Evolutionary conservation across 805 yeast genomes (phyloP), one percentile per base, ranked within the genome.

Genomic region (Candida tallmaniae): DNA sequence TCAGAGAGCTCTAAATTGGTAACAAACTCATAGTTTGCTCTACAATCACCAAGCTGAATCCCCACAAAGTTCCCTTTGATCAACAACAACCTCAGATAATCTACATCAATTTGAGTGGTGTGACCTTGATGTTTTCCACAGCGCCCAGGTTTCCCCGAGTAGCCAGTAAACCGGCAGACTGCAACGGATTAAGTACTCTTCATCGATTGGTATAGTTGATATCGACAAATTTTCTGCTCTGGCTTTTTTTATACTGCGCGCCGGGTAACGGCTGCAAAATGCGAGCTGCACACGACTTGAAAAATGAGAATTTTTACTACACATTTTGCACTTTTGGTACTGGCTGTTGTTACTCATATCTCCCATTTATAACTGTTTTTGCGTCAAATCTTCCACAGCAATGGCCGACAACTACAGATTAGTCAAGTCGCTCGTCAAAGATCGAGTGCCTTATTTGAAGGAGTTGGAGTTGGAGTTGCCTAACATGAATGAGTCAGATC

Each of bases 151-250:
- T n/a, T 23, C 29, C 18, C 13, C 18, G 9, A 18, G 15, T 18
- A n/a, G 5, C n/a, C 16, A 13, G 25, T 16, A 21, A 17, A 8
- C 13, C 23, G 20, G 31, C 32, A 17, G 43, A 51, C 66, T 61
- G 59, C 47, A 58, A 56, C 62, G 66, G 72, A 56, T 54, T 58
- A 51, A 60, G 63, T 61, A 59, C 47, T 69, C 76, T 56, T 73
- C 76, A 69, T 68, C 60, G 76, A 68, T 76, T 72, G 76, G 67
- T 60, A 68, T 72, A 73, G 78, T 71, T 73, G 78, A 68, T 69
- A 48, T 50, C 12, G 13, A 14, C 15, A 14, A 25, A n/a, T n/a
- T n/a, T n/a, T n/a, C n/a, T n/a, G n/a, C n/a, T n/a, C n/a, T n/a
- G n/a, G n/a, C n/a, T 14, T n/a, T 7, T 27, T 27, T 9, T 6